Evolutionary conservation across 306 rosid genomes (phyloP).

Genomic region (Rosa rugosa): DNA sequence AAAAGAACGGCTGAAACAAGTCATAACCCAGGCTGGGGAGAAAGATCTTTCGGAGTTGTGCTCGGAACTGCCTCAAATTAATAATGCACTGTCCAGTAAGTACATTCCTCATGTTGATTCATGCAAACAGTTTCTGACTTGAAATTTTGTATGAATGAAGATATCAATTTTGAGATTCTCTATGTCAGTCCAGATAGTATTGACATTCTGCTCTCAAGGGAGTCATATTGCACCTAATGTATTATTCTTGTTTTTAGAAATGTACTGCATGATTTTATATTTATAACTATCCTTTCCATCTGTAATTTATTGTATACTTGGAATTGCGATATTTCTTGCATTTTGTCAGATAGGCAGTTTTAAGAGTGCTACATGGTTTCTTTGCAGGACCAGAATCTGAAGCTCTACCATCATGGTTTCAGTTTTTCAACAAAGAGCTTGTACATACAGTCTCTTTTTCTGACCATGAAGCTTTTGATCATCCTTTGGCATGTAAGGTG

Average conservation of each 20-base stretch:
- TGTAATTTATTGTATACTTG: not conserved
- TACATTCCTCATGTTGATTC: slow-evolving; percentile 19
- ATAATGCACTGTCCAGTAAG: slow-evolving; percentile 50
- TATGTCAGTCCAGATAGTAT: not conserved
- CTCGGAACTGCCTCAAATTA: slow-evolving; percentile 49
- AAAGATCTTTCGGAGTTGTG: slow-evolving; percentile 50
- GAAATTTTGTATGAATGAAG: not conserved
- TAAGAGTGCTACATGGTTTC: slow-evolving; percentile 16
- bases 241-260: not conserved
- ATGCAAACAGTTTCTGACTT: not conserved
- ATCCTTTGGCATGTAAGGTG: slow-evolving; percentile 94
- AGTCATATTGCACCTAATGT: slow-evolving; percentile 13
- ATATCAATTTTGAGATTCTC: not conserved
- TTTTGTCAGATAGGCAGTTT: not conserved
- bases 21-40: slow-evolving; percentile 73
- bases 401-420: slow-evolving; percentile 81
- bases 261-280: not conserved
- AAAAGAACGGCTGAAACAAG: slow-evolving; percentile 70
- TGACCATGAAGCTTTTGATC: slow-evolving; percentile 98
- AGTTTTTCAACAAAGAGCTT: slow-evolving; percentile 82
- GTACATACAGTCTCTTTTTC: slow-evolving; percentile 74
- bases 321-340: not conserved
- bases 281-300: not conserved
- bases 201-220: slow-evolving; percentile 15
- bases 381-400: slow-evolving; percentile 66